Conservation (phyloP, 768 basidiomycete genomes). For the Pluteus cervinus region DNA sequence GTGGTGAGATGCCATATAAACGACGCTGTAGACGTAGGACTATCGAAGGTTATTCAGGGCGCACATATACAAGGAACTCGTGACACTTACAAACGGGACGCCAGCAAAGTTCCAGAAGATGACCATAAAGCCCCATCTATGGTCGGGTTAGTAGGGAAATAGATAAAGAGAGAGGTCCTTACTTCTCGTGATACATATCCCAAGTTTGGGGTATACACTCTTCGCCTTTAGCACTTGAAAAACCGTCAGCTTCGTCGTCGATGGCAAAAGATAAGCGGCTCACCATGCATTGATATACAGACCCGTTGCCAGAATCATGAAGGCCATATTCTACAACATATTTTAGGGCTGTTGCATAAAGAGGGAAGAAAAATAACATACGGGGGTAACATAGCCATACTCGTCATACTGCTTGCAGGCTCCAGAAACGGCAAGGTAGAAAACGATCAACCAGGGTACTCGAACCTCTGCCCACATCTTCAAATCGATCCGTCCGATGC, state of each 20-base stretch:
- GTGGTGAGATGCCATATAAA: slow-evolving; percentile 96
- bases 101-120: slow-evolving; percentile 98
- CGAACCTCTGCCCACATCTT: slow-evolving; percentile 99
- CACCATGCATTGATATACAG: slow-evolving; percentile 96
- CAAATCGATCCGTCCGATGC: slow-evolving; percentile 85
- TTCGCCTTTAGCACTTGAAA: slow-evolving; percentile 76
- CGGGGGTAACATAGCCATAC: slow-evolving; percentile 87
- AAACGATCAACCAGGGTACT: slow-evolving; percentile 95
- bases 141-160: slow-evolving; percentile 4
- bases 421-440: slow-evolving; percentile 88
- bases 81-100: slow-evolving; percentile 71
- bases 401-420: slow-evolving; percentile 94
- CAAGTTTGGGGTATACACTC: slow-evolving; percentile 96
- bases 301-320: slow-evolving; percentile 94
- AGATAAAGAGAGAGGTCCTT: slow-evolving; percentile 14
- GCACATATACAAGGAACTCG: background rate
- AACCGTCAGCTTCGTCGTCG: slow-evolving; percentile 6
- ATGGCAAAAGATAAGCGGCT: slow-evolving; percentile 9
- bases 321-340: slow-evolving; percentile 76
- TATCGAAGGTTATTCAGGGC: slow-evolving; percentile 17
- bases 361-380: slow-evolving; percentile 28
- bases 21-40: slow-evolving; percentile 96
- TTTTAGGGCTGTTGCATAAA: slow-evolving; percentile 1
- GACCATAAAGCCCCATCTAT: slow-evolving; percentile 90
- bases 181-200: slow-evolving; percentile 99